A percentile compares a stretch with the other conserved stretches of the same genome.
phyloP scores from a whole-genome alignment of 2,329 filamentous ascomycete genomes.

The Triangularia verruculosa region DNA sequence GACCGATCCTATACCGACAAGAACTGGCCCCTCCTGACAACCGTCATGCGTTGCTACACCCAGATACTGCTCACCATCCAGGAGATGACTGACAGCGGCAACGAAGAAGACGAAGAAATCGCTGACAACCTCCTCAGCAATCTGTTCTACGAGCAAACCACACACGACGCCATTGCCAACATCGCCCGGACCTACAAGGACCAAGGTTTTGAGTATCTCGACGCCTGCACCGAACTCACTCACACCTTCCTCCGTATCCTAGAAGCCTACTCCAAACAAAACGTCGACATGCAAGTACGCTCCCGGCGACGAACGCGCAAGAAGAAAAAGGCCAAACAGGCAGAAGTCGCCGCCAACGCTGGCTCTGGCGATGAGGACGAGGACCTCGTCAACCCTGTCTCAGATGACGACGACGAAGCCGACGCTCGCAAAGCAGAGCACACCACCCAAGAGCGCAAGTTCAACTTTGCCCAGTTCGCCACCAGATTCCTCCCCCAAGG shows the following conservation, averaged over 20 bases:
- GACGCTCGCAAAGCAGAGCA: slow-evolving; percentile 67
- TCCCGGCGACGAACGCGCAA: slow-evolving; percentile 70
- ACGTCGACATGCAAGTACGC: slow-evolving; percentile 87
- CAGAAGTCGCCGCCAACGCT: slow-evolving; percentile 37
- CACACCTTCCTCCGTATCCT: slow-evolving; percentile 91
- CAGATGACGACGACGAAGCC: slow-evolving; percentile 56
- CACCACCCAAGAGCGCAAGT: slow-evolving; percentile 79
- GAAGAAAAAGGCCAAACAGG: slow-evolving; percentile 62
- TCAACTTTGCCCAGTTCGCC: slow-evolving; percentile 85
- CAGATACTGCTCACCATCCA: slow-evolving; percentile 91
- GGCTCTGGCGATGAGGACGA: slow-evolving; percentile 38
- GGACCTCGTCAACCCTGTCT: slow-evolving; percentile 34
- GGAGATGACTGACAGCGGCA: slow-evolving; percentile 79
- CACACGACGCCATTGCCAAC: slow-evolving; percentile 80
- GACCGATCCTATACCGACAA: slow-evolving; percentile 77
- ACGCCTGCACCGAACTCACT: slow-evolving; percentile 84
- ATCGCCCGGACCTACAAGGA: slow-evolving; percentile 86
- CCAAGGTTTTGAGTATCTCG: slow-evolving; percentile 89
- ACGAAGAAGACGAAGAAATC: slow-evolving; percentile 95
- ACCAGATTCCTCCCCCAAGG: slow-evolving; percentile 78
- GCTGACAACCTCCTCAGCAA: slow-evolving; percentile 95
- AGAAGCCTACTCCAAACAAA: slow-evolving; percentile 91
- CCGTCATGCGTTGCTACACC: slow-evolving; percentile 90
- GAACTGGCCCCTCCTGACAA: slow-evolving; percentile 80
- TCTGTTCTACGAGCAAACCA: slow-evolving; percentile 97